Evolutionary conservation across 768 basidiomycete species (phyloP).

Genomic region (Phylloporus sp.): DNA sequence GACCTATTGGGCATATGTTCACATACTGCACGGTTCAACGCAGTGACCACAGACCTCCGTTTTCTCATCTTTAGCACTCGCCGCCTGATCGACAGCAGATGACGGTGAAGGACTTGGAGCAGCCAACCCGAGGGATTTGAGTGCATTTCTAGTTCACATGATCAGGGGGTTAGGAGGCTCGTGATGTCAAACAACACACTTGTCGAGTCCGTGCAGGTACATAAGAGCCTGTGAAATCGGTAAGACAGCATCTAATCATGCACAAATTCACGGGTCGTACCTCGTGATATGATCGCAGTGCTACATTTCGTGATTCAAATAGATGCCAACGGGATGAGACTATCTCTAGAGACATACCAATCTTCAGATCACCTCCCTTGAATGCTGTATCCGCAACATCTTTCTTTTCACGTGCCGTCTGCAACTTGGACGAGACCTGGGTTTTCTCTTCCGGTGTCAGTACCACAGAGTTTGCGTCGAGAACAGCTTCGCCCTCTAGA

Average conservation of each 20-base stretch:
- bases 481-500: background rate
- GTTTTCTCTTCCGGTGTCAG: constrained; percentile 17
- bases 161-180: background rate
- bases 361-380: constrained; percentile 57
- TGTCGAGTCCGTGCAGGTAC: constrained; percentile 74
- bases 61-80: constrained; percentile 46
- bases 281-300: constrained; percentile 69
- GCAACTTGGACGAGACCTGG: constrained; percentile 48
- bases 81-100: constrained; percentile 28
- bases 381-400: constrained; percentile 65
- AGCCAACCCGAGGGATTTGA: constrained; percentile 48
- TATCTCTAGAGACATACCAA: constrained; percentile 40
- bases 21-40: background rate
- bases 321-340: background rate
- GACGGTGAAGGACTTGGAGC: background rate
- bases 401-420: constrained; percentile 63
- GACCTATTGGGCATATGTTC: constrained; percentile 39
- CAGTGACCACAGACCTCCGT: constrained; percentile 50
- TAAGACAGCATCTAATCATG: background rate
- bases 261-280: constrained; percentile 34
- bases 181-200: constrained; percentile 42
- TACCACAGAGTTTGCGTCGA: constrained; percentile 20
- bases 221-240: constrained; percentile 51
- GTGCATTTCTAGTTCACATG: constrained; percentile 43
- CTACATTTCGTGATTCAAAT: constrained; percentile 35